Evolutionary conservation across 805 yeast species (phyloP).

Genomic region (Saccharomycopsis fermentans): DNA sequence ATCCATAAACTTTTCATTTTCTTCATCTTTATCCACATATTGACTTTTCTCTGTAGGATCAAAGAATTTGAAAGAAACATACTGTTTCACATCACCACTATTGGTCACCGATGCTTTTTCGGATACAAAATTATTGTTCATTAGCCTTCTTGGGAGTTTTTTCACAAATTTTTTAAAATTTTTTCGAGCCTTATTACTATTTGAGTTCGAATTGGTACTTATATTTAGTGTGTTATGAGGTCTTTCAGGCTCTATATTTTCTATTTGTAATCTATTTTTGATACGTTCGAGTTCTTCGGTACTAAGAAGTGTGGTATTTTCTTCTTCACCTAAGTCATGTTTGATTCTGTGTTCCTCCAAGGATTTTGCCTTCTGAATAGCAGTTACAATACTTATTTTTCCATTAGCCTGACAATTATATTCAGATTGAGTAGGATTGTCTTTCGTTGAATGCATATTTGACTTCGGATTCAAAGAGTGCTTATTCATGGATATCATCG

Average conservation of each 20-base stretch:
- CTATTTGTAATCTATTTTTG: background rate
- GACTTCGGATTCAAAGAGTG: too few relatives aligned
- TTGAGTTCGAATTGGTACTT: background rate
- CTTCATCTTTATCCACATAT: background rate
- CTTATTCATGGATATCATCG: background rate
- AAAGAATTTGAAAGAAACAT: conserved; percentile 1
- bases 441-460: background rate
- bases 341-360: conserved; percentile 2
- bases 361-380: conserved; percentile 4
- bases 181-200: background rate
- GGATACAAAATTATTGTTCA: background rate
- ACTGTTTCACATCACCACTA: background rate
- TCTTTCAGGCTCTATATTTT: background rate
- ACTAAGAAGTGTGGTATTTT: background rate
- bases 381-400: conserved; percentile 4
- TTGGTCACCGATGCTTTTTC: background rate
- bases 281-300: conserved; percentile 5
- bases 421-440: background rate
- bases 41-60: background rate
- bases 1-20: background rate
- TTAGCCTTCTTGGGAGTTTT: background rate
- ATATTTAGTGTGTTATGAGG: too few relatives aligned
- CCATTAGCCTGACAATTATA: background rate
- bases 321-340: background rate
- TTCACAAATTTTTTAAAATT: conserved; percentile 7